Base-by-base conservation (phyloP, 1,284 basidiomycete species). In the Boletus semigastroideus region DNA sequence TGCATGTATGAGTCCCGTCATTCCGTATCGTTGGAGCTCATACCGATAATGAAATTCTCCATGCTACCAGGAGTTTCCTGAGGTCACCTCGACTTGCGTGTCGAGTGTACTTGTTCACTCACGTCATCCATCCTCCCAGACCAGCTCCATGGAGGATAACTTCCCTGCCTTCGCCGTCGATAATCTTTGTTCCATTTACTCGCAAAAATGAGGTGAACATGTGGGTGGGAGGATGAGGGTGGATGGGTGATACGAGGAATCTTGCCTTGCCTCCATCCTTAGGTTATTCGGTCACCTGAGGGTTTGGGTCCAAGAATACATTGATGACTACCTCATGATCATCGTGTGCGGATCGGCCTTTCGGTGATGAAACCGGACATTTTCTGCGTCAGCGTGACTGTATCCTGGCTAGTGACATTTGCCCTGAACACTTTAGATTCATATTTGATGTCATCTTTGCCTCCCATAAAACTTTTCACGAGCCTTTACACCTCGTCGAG, bases 401-500 rank as follows among this genome's bases (percentile, higher is more conserved):
- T 34, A 3, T 14, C 31, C 31, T 33, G 13, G 16, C 31, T 14
- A 14, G 31, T 16, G 14, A 16, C 13, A 33, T 16, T 4, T 13
- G 12, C 16, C 14, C 16, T 16, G 33, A 9, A 34, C n/a, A 34
- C 5, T 33, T 33, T 3, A 31, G 11, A 1, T 45, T 47, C 13
- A 5, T 30, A 44, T 45, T 38, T 10, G 22, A 14, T 4, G 41
- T 63, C 51, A 66, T 54, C 49, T 48, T 28, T 52, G 43, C 42
- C 66, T 57, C 14, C 59, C 45, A 8, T 66, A 66, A 31, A 75
- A 79, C 40, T 66, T 69, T 52, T 70, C 70, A 52, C 69, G 66
- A n/a, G 70, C 75, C 57, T 73, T 77, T 54, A 68, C 60, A 30
- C 69, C 72, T 48, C 72, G 64, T 40, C 75, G 62, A 16, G 71